A percentile compares a stretch with the other conserved stretches of the same genome.
phyloP scores from a whole-genome alignment of 345 rosid species.

The Barbarea vulgaris region DNA sequence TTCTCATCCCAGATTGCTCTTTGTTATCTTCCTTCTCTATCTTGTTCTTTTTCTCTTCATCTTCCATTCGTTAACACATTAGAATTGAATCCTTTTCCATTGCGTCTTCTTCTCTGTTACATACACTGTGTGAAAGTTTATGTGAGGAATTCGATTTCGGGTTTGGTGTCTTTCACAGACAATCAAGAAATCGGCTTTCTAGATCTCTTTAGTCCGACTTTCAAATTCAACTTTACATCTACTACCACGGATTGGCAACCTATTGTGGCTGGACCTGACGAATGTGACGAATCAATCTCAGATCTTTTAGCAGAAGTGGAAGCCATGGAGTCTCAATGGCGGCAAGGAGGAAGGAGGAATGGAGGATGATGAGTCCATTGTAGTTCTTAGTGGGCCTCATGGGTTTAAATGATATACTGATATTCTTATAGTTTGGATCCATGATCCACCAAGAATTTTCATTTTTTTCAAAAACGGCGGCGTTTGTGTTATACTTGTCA shows the following conservation, averaged over 20 bases:
- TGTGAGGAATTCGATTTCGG: constrained; percentile 4
- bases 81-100: constrained; percentile 45
- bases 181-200: constrained; percentile 55
- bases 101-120: constrained; percentile 44
- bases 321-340: constrained; percentile 93
- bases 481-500: no score
- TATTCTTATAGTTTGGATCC: no score
- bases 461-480: no score
- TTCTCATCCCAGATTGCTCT: constrained; percentile 36
- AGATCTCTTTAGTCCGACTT: constrained; percentile 45
- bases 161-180: constrained; percentile 48
- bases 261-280: constrained; percentile 62
- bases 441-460: no score
- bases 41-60: constrained; percentile 17
- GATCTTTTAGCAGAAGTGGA: constrained; percentile 96
- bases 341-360: no score
- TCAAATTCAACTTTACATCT: constrained; percentile 39
- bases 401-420: no score
- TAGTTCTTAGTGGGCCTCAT: no score
- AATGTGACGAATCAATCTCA: constrained; percentile 88
- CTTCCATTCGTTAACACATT: constrained; percentile 60
- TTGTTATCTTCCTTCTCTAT: not conserved
- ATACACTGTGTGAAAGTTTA: no score
- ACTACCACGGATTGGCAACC: constrained; percentile 67
- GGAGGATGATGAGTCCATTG: no score